Percentiles rank a stretch among this genome's conserved stretches.
Conservation (phyloP, 345 rosid genomes). For the Anastatica hierochuntica region DNA sequence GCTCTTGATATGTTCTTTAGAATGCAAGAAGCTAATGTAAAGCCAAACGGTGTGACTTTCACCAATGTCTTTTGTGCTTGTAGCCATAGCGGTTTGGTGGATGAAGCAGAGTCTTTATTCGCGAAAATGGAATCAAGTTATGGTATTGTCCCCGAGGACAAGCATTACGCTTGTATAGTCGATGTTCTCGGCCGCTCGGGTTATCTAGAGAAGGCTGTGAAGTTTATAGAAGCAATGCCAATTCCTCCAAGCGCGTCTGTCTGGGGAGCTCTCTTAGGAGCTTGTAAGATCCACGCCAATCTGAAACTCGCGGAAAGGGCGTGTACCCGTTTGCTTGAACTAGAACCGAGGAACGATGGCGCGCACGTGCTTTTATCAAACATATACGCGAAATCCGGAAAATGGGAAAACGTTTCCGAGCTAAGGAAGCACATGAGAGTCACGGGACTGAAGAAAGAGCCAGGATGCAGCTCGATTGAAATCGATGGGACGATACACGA, state of each 20-base stretch:
- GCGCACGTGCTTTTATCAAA: conserved; percentile 60
- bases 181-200: conserved; percentile 71
- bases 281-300: conserved; percentile 55
- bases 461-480: conserved; percentile 75
- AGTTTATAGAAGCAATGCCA: conserved; percentile 54
- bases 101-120: conserved; percentile 46
- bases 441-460: conserved; percentile 54
- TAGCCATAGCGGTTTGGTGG: conserved; percentile 60
- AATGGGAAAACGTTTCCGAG: conserved; percentile 49
- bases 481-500: conserved; percentile 48
- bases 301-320: conserved; percentile 58
- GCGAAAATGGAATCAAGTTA: conserved; percentile 38
- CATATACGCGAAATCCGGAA: conserved; percentile 51
- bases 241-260: conserved; percentile 41
- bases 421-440: conserved; percentile 60
- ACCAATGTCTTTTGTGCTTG: conserved; percentile 60
- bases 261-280: conserved; percentile 72
- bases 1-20: conserved; percentile 45
- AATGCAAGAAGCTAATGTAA: conserved; percentile 46
- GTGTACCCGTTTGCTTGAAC: conserved; percentile 40
- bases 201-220: conserved; percentile 49
- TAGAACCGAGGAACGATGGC: conserved; percentile 52
- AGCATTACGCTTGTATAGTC: conserved; percentile 67
- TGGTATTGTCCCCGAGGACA: conserved; percentile 46
- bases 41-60: conserved; percentile 58